Evolutionary conservation across 73 alveolate genomes (phyloP).

Genomic region (Stentor roeselii): DNA sequence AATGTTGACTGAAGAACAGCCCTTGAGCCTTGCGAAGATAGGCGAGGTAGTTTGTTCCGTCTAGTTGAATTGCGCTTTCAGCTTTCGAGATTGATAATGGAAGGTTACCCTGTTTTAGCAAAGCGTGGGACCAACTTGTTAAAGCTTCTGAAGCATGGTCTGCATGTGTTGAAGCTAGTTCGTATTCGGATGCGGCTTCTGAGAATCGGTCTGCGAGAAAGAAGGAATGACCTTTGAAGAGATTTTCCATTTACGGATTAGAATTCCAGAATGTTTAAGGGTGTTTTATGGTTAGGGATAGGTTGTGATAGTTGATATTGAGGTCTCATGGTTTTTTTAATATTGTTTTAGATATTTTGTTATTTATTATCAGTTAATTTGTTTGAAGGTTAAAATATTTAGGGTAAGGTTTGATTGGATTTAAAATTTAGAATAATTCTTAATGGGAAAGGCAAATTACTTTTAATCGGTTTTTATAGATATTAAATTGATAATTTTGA

Average conservation of each 20-base stretch:
- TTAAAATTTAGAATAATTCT: too few relatives aligned
- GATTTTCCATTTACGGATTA: slow-evolving; percentile 21
- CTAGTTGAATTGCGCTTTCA: background rate
- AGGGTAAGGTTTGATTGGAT: too few relatives aligned
- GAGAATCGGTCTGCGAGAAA: background rate
- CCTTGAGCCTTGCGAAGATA: slow-evolving; percentile 5
- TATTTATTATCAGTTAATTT: too few relatives aligned
- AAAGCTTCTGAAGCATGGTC: background rate
- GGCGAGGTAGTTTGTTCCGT: background rate
- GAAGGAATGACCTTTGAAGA: background rate
- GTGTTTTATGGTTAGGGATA: too few relatives aligned
- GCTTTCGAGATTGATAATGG: background rate
- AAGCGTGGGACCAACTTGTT: background rate
- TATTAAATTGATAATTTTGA: too few relatives aligned
- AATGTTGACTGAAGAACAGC: background rate
- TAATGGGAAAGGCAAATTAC: too few relatives aligned
- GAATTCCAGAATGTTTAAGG: too few relatives aligned
- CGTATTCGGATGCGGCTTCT: background rate
- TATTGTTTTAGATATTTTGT: too few relatives aligned
- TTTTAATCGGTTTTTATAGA: too few relatives aligned
- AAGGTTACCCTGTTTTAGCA: background rate
- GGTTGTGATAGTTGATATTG: too few relatives aligned
- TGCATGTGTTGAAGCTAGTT: background rate
- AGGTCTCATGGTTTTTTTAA: too few relatives aligned
- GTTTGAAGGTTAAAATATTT: too few relatives aligned